A percentile compares a stretch with the other conserved stretches of the same genome.
These are phyloP conservation scores for Entomortierella lignicola DNA, from an alignment of 192 early-diverging fungal genomes.

Conservation along the genomic window DNA sequence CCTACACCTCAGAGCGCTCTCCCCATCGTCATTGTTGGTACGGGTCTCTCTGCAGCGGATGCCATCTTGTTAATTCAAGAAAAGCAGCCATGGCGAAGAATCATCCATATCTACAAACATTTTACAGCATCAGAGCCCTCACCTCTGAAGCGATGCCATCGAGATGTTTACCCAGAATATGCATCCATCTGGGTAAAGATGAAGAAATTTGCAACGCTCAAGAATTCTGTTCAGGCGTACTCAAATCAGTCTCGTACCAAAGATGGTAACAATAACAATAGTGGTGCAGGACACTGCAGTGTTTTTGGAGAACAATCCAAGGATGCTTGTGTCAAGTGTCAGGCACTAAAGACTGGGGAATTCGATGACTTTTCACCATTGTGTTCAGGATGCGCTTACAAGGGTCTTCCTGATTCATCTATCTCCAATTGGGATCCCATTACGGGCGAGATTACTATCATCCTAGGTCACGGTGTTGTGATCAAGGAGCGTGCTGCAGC, in stretches of 20 bases:
- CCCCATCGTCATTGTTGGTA: conserved; percentile 49
- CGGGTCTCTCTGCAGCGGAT: conserved; percentile 49
- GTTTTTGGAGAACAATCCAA: background rate
- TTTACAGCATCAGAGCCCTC: conserved; percentile 42
- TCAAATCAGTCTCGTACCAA: conserved; percentile 14
- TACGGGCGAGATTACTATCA: conserved; percentile 17
- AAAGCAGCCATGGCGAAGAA: conserved; percentile 45
- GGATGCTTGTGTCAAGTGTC: background rate
- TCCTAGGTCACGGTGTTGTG: conserved; percentile 38
- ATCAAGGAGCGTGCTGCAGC: conserved; percentile 42
- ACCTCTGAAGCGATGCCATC: conserved; percentile 47
- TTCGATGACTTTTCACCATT: background rate
- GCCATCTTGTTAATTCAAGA: conserved; percentile 46
- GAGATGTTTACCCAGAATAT: conserved; percentile 52
- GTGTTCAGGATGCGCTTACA: conserved; percentile 31
- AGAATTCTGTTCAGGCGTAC: conserved; percentile 35
- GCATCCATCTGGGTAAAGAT: conserved; percentile 41
- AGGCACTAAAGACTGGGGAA: background rate
- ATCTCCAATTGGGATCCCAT: conserved; percentile 30
- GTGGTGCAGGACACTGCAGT: background rate
- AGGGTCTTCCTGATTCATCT: conserved; percentile 40
- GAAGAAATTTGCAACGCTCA: conserved; percentile 34
- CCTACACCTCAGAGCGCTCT: background rate
- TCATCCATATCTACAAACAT: conserved; percentile 50
- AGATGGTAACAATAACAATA: background rate